Base-by-base conservation (phyloP, 2,329 filamentous ascomycete genomes). In the Exophiala alcalophila region DNA sequence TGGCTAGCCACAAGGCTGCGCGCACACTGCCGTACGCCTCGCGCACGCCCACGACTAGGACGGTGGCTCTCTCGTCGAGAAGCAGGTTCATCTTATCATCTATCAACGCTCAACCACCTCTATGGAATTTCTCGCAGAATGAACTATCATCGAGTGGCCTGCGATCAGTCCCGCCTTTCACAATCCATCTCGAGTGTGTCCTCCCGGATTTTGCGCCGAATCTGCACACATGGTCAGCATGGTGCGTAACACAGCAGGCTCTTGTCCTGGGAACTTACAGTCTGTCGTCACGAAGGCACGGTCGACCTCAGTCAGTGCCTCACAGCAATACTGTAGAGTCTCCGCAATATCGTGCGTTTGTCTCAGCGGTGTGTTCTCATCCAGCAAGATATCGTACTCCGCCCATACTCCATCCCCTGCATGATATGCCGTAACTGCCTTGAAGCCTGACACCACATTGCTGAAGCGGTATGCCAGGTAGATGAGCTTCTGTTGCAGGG, bases 401-500 rank as follows among this genome's bases (percentile, higher is more conserved):
- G 78, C 77, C 68, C 78, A 81, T 1, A 81, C 67, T 5, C 77
- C 77, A 54, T 83, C 78, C 9, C 78, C 78, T 0, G 76, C 72
- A 54, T 82, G 78, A 52, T 83, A 82, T 0, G 74, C 73, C 44
- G 69, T 74, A 25, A 78, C 59, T 10, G 65, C 69, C 60, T 78
- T 77, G 59, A 76, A 75, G 3, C 73, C 73, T 26, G 69, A 64
- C 3, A 78, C 74, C 1, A 77, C 65, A 26, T 71, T 72, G 0
- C 68, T 65, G 53, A 78, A 78, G 6, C 75, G 68, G 60, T 74
- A 81, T 1, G 76, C 78, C 38, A 83, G 68, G 50, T 74, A 81
- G 46, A 78, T 69, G 16, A 81, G 65, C 53, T 81, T 81, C 50
- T 77, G 71, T 16, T 71, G 65, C 27, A 76, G 64, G 4, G 69